A percentile compares a stretch with the other conserved stretches of the same genome.
Evolutionary conservation across 2,329 filamentous ascomycete genomes (phyloP).

Genomic region (Remersonia thermophila): DNA sequence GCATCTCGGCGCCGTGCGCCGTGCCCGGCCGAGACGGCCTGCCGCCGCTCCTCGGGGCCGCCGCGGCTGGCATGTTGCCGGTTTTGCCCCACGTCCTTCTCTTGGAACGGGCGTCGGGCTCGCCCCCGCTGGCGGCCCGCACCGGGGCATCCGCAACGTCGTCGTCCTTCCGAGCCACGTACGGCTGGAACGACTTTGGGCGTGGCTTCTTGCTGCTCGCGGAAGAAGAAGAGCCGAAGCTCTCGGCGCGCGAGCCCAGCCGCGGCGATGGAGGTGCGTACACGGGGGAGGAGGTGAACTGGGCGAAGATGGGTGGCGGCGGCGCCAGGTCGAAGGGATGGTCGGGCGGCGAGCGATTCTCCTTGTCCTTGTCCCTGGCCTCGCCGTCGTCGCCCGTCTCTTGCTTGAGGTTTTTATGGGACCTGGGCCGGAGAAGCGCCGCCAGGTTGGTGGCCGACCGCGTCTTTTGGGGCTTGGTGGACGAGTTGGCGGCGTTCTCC

Average conservation of each 20-base stretch:
- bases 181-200: constrained; percentile 39
- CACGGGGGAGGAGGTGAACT: constrained; percentile 44
- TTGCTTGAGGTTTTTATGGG: constrained; percentile 53
- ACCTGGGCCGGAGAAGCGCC: constrained; percentile 60
- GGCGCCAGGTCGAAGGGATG: constrained; percentile 12
- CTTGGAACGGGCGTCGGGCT: constrained; percentile 13
- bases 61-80: constrained; percentile 27
- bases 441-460: constrained; percentile 79
- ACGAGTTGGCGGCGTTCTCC: constrained; percentile 32
- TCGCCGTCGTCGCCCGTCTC: constrained; percentile 21
- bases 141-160: constrained; percentile 1
- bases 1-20: constrained; percentile 6
- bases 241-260: constrained; percentile 2
- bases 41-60: constrained; percentile 3
- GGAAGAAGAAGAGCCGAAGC: no score
- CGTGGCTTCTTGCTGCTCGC: constrained; percentile 26
- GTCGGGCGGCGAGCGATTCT: constrained; percentile 57
- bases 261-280: constrained; percentile 4
- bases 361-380: constrained; percentile 70
- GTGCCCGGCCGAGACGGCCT: constrained; percentile 19
- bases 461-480: constrained; percentile 58
- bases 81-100: constrained; percentile 15
- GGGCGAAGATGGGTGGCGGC: constrained; percentile 66
- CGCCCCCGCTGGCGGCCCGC: constrained; percentile 2
- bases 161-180: constrained; percentile 12